Percentiles rank a stretch among this genome's conserved stretches.
phyloP scores from a whole-genome alignment of 176 grass and related monocot genomes.

The Oryza coarctata region DNA sequence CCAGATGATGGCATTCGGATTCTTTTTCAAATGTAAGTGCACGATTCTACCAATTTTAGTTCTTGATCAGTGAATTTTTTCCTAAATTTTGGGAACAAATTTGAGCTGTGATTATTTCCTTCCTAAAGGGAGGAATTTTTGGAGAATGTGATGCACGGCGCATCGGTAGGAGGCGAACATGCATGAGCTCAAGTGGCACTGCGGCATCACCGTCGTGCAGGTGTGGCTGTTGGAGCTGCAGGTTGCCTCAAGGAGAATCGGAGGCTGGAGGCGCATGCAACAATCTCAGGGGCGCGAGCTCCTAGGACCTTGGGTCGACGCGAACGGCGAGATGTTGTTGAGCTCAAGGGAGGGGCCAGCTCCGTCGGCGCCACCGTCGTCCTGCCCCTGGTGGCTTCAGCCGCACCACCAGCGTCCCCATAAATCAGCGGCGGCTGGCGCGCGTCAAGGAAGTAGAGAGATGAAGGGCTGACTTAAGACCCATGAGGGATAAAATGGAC shows the following conservation, averaged over 20 bases:
- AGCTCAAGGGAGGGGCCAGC: too few species aligned
- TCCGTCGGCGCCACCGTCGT: too few species aligned
- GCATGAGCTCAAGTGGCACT: slow-evolving; percentile 57
- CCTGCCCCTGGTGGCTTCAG: too few species aligned
- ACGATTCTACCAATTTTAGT: not conserved
- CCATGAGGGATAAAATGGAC: too few species aligned
- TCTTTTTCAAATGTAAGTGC: slow-evolving; percentile 41
- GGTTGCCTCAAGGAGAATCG: slow-evolving; percentile 70
- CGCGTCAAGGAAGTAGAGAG: too few species aligned
- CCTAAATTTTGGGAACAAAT: not conserved
- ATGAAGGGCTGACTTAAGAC: too few species aligned
- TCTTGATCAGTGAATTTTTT: not conserved
- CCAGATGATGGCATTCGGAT: slow-evolving; percentile 36
- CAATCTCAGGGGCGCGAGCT: too few species aligned
- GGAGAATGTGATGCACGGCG: slow-evolving; percentile 39
- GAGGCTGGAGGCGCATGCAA: slow-evolving; percentile 49
- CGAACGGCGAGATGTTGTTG: too few species aligned
- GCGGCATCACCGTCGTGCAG: slow-evolving; percentile 39
- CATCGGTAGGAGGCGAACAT: slow-evolving; percentile 43
- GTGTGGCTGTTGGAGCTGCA: slow-evolving; percentile 44
- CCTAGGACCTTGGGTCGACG: too few species aligned
- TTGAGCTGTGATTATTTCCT: not conserved
- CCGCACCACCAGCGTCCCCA: too few species aligned
- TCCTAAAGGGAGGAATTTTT: not conserved
- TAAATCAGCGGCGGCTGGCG: too few species aligned